Conservation (phyloP, 2,329 filamentous ascomycete genomes). For the Colletotrichum musicola region DNA sequence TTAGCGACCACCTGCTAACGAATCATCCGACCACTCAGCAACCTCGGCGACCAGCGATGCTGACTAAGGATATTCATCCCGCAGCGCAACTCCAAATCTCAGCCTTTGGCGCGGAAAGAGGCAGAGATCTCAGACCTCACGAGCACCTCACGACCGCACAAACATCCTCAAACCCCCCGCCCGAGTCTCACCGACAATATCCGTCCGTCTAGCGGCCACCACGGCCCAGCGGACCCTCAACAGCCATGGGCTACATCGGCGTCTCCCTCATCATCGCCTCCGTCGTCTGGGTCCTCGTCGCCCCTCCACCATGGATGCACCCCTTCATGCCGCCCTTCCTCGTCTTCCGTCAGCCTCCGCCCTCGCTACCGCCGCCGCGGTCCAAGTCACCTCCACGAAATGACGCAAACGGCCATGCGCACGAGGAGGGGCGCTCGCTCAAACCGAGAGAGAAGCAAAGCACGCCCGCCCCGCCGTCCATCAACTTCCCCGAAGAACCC, state of each 20-base stretch:
- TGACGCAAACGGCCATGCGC: background rate
- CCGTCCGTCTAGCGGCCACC: background rate
- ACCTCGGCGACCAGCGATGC: background rate
- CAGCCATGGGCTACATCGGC: constrained; percentile 66
- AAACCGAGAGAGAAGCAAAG: background rate
- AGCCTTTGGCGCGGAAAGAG: background rate
- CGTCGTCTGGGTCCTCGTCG: constrained; percentile 68
- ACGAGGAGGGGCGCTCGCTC: background rate
- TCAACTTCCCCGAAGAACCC: constrained; percentile 26
- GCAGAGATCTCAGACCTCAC: background rate
- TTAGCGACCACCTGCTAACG: constrained; percentile 10
- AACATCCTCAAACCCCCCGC: background rate
- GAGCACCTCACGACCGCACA: background rate
- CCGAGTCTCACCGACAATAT: background rate
- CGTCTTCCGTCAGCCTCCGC: constrained; percentile 35
- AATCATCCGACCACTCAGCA: constrained; percentile 11
- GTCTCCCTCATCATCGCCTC: constrained; percentile 73
- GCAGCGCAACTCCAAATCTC: constrained; percentile 5
- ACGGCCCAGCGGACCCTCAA: background rate
- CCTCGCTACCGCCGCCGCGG: constrained; percentile 12
- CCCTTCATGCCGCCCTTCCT: constrained; percentile 57
- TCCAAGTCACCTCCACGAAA: constrained; percentile 25
- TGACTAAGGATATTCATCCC: constrained; percentile 1
- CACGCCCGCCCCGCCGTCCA: constrained; percentile 25
- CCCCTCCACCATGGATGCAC: constrained; percentile 64